Evolutionary conservation across 2,329 filamentous ascomycete genomes (phyloP).

Genomic region (Daldinia sp.): DNA sequence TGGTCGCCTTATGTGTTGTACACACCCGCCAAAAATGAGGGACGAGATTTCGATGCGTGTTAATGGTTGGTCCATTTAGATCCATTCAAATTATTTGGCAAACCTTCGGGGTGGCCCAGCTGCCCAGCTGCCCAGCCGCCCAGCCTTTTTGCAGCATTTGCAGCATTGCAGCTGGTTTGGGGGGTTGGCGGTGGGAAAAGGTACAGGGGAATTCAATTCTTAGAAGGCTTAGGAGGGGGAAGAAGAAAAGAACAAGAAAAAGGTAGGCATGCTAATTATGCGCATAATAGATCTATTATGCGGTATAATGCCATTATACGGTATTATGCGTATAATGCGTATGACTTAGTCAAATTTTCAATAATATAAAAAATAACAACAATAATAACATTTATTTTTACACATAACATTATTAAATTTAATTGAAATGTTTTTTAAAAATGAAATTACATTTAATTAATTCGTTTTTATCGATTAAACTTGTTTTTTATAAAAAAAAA

Average conservation of each 20-base stretch:
- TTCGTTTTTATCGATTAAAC: too few species aligned
- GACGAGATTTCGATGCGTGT: conserved; percentile 21
- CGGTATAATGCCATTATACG: too few species aligned
- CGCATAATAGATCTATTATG: too few species aligned
- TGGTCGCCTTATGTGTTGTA: conserved; percentile 42
- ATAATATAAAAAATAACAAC: too few species aligned
- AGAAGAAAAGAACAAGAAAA: not conserved
- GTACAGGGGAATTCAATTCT: not conserved
- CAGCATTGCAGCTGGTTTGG: not conserved
- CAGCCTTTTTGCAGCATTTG: conserved; percentile 1
- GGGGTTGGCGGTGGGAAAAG: conserved; percentile 21
- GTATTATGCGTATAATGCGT: too few species aligned
- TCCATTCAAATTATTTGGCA: conserved; percentile 21
- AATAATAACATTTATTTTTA: too few species aligned
- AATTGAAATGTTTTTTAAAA: too few species aligned
- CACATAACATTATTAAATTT: too few species aligned
- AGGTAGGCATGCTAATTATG: too few species aligned
- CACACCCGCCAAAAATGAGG: conserved; percentile 36
- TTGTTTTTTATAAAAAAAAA: too few species aligned
- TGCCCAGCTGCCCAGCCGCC: not conserved
- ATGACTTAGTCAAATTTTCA: too few species aligned
- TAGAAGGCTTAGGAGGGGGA: conserved; percentile 4
- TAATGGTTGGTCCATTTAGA: conserved; percentile 27
- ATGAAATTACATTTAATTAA: too few species aligned
- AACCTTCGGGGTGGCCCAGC: conserved; percentile 1